These are phyloP conservation scores for Coniella lustricola DNA, from an alignment of 2,329 filamentous ascomycete species.

Conservation along the genomic window DNA sequence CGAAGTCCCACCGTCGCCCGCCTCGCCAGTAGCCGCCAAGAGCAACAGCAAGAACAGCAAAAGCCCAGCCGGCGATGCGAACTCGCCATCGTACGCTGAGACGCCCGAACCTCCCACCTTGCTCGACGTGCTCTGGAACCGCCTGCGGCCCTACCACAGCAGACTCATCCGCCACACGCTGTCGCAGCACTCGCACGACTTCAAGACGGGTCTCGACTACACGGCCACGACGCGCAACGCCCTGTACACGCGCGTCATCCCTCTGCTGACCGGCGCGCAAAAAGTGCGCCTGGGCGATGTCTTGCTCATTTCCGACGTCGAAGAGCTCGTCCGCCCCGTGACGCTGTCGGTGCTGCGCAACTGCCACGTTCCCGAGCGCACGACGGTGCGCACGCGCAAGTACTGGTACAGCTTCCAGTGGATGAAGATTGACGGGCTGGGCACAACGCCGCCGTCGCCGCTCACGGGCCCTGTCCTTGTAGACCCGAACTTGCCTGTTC, in stretches of 20 bases:
- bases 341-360: conserved; percentile 27
- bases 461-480: neutral
- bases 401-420: conserved; percentile 35
- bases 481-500: neutral
- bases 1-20: conserved; percentile 23
- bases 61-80: neutral
- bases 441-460: neutral
- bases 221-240: conserved; percentile 33
- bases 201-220: conserved; percentile 26
- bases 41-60: too few species aligned
- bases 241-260: conserved; percentile 31
- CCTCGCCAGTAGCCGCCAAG: neutral
- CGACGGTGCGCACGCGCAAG: conserved; percentile 28
- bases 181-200: conserved; percentile 23
- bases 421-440: conserved; percentile 19
- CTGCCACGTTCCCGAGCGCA: conserved; percentile 27
- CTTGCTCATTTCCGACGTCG: conserved; percentile 43
- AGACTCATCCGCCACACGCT: conserved; percentile 34
- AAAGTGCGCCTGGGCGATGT: conserved; percentile 31
- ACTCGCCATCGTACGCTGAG: conserved; percentile 19
- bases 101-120: conserved; percentile 32
- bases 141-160: conserved; percentile 28
- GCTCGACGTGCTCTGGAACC: conserved; percentile 28
- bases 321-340: conserved; percentile 35
- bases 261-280: conserved; percentile 26